phyloP scores from a whole-genome alignment of 108 stramenopile species.

The Cyclotella choctawhatcheeana region DNA sequence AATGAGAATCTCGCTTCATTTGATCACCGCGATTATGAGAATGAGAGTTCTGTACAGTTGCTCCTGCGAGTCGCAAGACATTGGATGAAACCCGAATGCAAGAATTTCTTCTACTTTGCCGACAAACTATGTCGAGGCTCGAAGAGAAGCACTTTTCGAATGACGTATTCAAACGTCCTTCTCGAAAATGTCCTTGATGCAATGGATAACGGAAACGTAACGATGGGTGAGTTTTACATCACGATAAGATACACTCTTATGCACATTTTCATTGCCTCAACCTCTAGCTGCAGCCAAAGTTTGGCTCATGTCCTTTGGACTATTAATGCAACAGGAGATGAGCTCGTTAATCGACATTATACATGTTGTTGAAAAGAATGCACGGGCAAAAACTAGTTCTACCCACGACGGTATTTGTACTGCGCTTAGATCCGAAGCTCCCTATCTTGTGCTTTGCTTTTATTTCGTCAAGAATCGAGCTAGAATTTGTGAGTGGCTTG shows the following conservation, averaged over 20 bases:
- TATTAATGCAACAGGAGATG: not conserved
- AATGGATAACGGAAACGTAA: not conserved
- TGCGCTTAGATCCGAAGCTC: not conserved
- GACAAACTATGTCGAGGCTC: not conserved
- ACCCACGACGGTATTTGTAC: not conserved
- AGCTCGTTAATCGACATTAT: not conserved
- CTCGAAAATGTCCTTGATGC: not conserved
- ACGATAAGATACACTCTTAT: too few species aligned
- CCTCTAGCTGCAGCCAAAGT: not conserved
- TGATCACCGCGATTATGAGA: too few species aligned
- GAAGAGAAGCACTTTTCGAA: not conserved
- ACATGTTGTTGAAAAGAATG: not conserved
- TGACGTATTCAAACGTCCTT: not conserved
- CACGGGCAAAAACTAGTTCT: too few species aligned
- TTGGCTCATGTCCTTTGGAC: not conserved
- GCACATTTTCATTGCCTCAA: too few species aligned
- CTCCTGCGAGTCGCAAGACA: not conserved
- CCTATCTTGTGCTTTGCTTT: not conserved
- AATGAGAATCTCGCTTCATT: not conserved
- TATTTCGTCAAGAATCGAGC: not conserved
- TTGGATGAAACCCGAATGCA: constrained; percentile 1
- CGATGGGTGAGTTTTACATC: too few species aligned
- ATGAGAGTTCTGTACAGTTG: not conserved
- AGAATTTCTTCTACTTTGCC: not conserved
- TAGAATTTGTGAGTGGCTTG: not conserved